Evolutionary conservation across 345 rosid genomes (phyloP), one percentile per base, ranked within the genome.

Genomic region (Gossypium mustelinum): DNA sequence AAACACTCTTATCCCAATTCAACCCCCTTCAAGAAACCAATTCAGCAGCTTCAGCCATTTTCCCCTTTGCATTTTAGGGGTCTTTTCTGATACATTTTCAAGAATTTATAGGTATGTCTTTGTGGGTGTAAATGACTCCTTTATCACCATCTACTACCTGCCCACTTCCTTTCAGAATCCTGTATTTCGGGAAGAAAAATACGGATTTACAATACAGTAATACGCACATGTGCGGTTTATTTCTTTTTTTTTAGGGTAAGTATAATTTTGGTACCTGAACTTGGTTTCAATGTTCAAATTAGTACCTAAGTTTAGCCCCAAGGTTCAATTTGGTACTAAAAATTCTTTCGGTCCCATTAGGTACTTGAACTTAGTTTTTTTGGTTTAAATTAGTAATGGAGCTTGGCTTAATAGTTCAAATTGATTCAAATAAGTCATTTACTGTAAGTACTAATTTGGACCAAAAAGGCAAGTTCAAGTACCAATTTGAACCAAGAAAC

Each of bases 131-230:
- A 48, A 44, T 45, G 2, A 96, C 82, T 29, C 89, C 92, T 70
- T 88, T 92, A 83, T 96, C 98, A 62, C 97, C 97, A 78, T 89
- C 89, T 70, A 96, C 99, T 51, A 93, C 93, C 77, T 96, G 99
- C 47, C 99, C 99, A 7, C 80, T 82, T 56, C 99, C 99, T 85
- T 87, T 88, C 57, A 96, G 88, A 77, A 93, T 84, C 99, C 99
- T 96, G 94, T 87, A 84, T 7, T 48, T 69, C 24, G 39, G 18
- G 11, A 7, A 3, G 41, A 5, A 61, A 2, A 45, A 18, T 56
- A 20, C 1, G 24, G 10, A 66, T 20, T n/a, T 2, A 16, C 34
- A 50, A 16, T 34, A 8, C 24, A 2, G 20, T 43, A 73, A 57
- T 18, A 20, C 27, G 34, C 2, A 22, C 13, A 4, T n/a, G 12